Evolutionary conservation across 306 rosid genomes (phyloP), one percentile per base, ranked within the genome.

Genomic region (Dalbergia cochinchinensis): DNA sequence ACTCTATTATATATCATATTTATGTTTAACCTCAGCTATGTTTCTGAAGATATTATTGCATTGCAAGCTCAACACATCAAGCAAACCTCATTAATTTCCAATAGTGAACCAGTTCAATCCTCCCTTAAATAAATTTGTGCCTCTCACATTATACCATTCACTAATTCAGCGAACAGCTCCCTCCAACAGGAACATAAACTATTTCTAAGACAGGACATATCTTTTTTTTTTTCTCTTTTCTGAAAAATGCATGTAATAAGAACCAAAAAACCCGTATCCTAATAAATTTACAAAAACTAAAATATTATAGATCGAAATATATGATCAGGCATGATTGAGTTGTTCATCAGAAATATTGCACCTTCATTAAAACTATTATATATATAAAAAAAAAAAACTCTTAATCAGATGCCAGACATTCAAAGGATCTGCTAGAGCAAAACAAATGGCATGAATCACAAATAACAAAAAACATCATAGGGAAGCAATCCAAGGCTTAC

Each of bases 401-500:
- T 69, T 60, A 48, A 51, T 42, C 62, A 61, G 63, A 51, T 11
- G 5, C 18, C 61, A 10, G 15, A 50, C 64, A 44, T 16, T 57
- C 67, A 69, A 68, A 61, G 26, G 59, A 65, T 67, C 71, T 44
- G 47, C 14, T 31, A 16, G 61, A 73, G 48, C 70, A 47, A 9
- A 72, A 33, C 1, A 33, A 74, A 55, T 22, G 34, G 69, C 11
- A 44, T 20, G 48, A 4, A 58, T 22, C 74, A 72, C 31, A 67
- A 69, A 83, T 26, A 69, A 42, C 6, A 55, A 47, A 67, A 37
- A 50, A 33, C 54, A 60, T 8, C 37, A 69, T n/a, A 5, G 9
- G 54, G 26, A 79, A 69, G 35, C 59, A 69, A 62, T 85, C 44
- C 2, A 81, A 19, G 4, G 9, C 97, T 84, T 83, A 93, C 99